Evolutionary conservation across 23 red algal species (phyloP).

Genomic region (Chondrus crispus): DNA sequence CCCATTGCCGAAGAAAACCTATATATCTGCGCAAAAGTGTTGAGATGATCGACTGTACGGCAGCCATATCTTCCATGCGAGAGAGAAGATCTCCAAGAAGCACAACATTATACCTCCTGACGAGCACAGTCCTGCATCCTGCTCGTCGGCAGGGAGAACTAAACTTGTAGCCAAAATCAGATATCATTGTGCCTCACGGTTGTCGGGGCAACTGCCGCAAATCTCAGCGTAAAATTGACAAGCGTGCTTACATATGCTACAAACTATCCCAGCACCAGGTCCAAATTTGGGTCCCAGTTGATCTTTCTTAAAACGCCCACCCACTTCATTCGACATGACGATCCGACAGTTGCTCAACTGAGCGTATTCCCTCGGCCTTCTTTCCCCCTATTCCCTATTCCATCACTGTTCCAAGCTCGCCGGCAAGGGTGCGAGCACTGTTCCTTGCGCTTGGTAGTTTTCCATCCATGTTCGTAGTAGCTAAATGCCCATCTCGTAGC

Average conservation of each 20-base stretch:
- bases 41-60: not conserved
- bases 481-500: too few species aligned
- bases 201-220: conserved; percentile 36
- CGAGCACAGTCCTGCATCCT: conserved; percentile 16
- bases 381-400: conserved; percentile 15
- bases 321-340: not conserved
- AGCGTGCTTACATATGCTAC: conserved; percentile 28
- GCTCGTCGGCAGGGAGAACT: not conserved
- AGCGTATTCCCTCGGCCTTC: not conserved
- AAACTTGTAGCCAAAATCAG: not conserved
- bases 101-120: conserved; percentile 8
- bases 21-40: not conserved
- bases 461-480: too few species aligned
- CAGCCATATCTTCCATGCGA: conserved; percentile 16
- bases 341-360: not conserved
- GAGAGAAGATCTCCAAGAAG: conserved; percentile 18
- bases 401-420: conserved; percentile 20
- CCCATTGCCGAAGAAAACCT: conserved; percentile 35
- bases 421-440: conserved; percentile 28
- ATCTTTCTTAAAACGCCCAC: not conserved
- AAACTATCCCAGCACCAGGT: conserved; percentile 21
- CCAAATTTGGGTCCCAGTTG: conserved; percentile 35
- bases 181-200: conserved; percentile 26
- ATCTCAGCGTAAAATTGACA: conserved; percentile 55
- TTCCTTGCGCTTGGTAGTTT: too few species aligned